Evolutionary conservation across 1,284 basidiomycete genomes (phyloP).

Genomic region (Leccinum variabile): DNA sequence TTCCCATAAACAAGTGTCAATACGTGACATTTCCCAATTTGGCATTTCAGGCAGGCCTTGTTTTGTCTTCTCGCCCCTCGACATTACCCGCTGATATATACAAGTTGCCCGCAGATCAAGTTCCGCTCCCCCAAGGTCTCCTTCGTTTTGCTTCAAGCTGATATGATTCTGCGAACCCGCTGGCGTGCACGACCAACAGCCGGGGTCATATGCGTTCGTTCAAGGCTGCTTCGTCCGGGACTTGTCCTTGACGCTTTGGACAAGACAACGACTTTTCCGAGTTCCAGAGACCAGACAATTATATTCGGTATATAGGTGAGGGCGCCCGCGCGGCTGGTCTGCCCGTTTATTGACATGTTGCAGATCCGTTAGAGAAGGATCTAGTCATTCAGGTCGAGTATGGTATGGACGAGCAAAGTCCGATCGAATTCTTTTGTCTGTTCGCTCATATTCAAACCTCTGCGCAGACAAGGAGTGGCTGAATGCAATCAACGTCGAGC

Average conservation of each 20-base stretch:
- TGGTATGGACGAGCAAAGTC: conserved; percentile 99
- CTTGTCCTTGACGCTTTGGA: conserved; percentile 10
- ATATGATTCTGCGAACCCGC: conserved; percentile 53
- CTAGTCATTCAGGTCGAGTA: conserved; percentile 95
- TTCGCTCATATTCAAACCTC: conserved; percentile 5
- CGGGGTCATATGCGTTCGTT: conserved; percentile 50
- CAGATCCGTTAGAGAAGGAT: conserved; percentile 92
- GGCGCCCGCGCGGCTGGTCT: neutral
- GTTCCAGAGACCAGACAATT: conserved; percentile 79
- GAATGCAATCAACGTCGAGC: conserved; percentile 79
- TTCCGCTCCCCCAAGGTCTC: conserved; percentile 56
- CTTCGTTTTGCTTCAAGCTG: conserved; percentile 60
- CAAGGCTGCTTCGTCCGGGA: conserved; percentile 1
- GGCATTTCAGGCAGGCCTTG: too few relatives aligned
- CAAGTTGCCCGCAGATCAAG: neutral
- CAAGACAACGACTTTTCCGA: conserved; percentile 80
- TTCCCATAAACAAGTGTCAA: conserved; percentile 20
- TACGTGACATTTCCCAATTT: conserved; percentile 16
- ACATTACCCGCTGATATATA: too few relatives aligned
- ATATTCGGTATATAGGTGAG: conserved; percentile 87
- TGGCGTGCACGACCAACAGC: conserved; percentile 54
- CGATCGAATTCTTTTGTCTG: conserved; percentile 12
- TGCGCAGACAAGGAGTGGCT: conserved; percentile 91
- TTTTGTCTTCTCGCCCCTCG: too few relatives aligned
- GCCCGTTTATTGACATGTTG: conserved; percentile 10